phyloP scores from a whole-genome alignment of 2,329 filamentous ascomycete genomes.

The Pestalotiopsis sp. region DNA sequence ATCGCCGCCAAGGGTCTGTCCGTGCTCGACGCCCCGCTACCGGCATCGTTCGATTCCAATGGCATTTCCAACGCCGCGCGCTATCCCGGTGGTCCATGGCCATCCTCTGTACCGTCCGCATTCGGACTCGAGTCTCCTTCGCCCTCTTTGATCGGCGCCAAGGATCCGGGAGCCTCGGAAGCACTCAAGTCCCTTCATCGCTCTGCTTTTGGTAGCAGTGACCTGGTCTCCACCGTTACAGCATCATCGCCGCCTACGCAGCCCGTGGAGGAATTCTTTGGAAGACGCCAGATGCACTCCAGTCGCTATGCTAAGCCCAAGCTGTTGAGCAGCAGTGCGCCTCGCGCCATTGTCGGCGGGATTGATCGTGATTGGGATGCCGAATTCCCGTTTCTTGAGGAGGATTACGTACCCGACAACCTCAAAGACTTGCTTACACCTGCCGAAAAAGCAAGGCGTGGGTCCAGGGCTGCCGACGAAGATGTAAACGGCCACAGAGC shows the following conservation, averaged over 20 bases:
- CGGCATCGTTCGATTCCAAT: slow-evolving; percentile 94
- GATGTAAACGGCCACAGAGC: slow-evolving; percentile 40
- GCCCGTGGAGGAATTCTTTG: slow-evolving; percentile 60
- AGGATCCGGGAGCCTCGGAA: slow-evolving; percentile 63
- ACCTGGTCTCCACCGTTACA: slow-evolving; percentile 54
- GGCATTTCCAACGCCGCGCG: slow-evolving; percentile 90
- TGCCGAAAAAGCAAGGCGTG: slow-evolving; percentile 67
- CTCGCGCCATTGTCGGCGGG: slow-evolving; percentile 50
- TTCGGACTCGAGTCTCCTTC: slow-evolving; percentile 89
- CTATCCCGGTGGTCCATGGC: slow-evolving; percentile 77
- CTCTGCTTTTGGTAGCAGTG: slow-evolving; percentile 69
- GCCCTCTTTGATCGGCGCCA: slow-evolving; percentile 67
- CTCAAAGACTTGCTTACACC: slow-evolving; percentile 68
- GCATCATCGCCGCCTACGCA: slow-evolving; percentile 34
- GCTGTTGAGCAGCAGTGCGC: slow-evolving; percentile 69
- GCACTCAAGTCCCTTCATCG: slow-evolving; percentile 66
- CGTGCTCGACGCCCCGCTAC: slow-evolving; percentile 89
- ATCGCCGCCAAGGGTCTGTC: slow-evolving; percentile 73
- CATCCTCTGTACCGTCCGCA: slow-evolving; percentile 88
- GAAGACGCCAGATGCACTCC: slow-evolving; percentile 73
- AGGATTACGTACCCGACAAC: slow-evolving; percentile 81
- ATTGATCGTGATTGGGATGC: slow-evolving; percentile 67
- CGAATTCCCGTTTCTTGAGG: slow-evolving; percentile 77
- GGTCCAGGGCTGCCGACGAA: slow-evolving; percentile 60
- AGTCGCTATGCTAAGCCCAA: slow-evolving; percentile 69